Conservation (phyloP, 2,329 filamentous ascomycete genomes). For the Aphanoascus verrucosus region DNA sequence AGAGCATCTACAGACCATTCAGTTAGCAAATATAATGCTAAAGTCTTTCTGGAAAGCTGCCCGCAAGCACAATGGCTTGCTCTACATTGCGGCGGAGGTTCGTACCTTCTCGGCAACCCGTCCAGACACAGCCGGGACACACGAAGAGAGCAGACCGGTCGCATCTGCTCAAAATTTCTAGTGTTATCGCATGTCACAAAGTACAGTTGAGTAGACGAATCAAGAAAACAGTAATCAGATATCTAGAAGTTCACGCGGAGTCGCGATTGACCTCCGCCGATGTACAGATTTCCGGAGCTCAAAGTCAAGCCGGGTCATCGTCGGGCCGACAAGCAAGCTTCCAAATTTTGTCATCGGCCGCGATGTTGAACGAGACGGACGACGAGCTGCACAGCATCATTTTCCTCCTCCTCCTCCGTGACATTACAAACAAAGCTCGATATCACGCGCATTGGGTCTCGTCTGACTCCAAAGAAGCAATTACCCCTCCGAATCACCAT, state of each 20-base stretch:
- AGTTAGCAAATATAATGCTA: neutral
- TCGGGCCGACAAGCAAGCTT: neutral
- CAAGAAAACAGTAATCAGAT: neutral
- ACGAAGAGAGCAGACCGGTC: constrained; percentile 30
- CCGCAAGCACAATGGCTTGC: neutral
- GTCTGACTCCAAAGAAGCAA: neutral
- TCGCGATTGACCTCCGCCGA: neutral
- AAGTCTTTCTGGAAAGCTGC: neutral
- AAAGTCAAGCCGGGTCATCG: neutral
- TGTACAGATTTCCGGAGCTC: no score
- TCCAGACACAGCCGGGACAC: constrained; percentile 26
- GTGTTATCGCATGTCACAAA: neutral
- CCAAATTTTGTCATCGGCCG: constrained; percentile 9
- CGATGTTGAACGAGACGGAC: neutral
- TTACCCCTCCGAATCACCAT: neutral
- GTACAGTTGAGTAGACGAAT: neutral
- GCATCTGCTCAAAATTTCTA: constrained; percentile 26
- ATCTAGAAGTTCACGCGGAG: neutral
- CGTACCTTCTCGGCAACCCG: constrained; percentile 28
- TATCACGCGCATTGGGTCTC: neutral
- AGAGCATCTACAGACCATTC: neutral
- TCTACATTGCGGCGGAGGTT: constrained; percentile 7
- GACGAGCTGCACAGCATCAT: neutral
- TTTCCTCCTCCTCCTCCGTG: neutral
- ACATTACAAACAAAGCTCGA: neutral